phyloP scores from a whole-genome alignment of 306 rosid species.

The Rosa chinensis region DNA sequence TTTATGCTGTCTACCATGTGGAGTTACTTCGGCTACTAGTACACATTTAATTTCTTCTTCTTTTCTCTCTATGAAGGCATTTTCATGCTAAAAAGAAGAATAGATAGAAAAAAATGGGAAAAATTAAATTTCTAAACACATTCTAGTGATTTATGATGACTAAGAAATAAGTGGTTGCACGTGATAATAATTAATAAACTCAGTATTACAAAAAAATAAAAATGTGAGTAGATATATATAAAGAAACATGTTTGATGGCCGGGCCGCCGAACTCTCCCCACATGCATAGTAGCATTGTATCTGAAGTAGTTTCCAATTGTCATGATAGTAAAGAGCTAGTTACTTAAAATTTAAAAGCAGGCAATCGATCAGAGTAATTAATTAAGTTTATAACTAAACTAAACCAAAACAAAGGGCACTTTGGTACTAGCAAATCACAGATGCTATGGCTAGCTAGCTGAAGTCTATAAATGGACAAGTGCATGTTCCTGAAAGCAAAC shows the following conservation, averaged over 20 bases:
- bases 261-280: background rate
- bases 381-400: background rate
- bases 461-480: constrained; percentile 52
- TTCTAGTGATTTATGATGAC: too few species aligned
- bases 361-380: background rate
- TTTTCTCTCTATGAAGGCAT: background rate
- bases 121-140: too few species aligned
- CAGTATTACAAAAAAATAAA: background rate
- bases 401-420: background rate
- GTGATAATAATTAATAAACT: too few species aligned
- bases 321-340: background rate
- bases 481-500: constrained; percentile 43
- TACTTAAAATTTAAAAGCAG: background rate
- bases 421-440: constrained; percentile 1
- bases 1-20: too few species aligned
- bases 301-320: background rate
- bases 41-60: too few species aligned
- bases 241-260: background rate
- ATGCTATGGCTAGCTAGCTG: background rate
- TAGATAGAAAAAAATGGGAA: background rate
- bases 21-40: too few species aligned
- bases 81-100: background rate
- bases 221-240: background rate
- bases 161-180: background rate
- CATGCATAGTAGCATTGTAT: background rate